These are phyloP conservation scores for Fusarium fujikuroi DNA, from an alignment of 2,329 filamentous ascomycete genomes.

Conservation along the genomic window DNA sequence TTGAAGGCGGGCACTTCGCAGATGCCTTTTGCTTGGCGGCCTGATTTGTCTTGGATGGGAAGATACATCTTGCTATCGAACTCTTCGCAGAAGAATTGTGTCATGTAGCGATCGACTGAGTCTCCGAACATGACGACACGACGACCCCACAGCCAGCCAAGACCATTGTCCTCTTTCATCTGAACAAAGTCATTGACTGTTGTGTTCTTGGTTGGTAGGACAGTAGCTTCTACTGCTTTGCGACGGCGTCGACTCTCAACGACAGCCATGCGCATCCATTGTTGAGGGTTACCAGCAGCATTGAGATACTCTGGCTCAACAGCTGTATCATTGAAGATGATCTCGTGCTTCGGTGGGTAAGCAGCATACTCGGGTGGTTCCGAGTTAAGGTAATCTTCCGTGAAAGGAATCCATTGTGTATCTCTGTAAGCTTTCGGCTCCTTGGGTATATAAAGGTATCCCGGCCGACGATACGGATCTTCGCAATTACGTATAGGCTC, in stretches of 20 bases:
- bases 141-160: conserved; percentile 33
- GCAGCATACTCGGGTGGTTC: conserved; percentile 57
- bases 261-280: conserved; percentile 35
- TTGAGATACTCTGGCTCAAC: conserved; percentile 32
- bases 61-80: conserved; percentile 11
- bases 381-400: conserved; percentile 68
- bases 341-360: conserved; percentile 52
- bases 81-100: conserved; percentile 29
- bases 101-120: conserved; percentile 34
- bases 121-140: conserved; percentile 35
- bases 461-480: conserved; percentile 58
- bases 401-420: conserved; percentile 46
- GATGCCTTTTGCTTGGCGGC: conserved; percentile 9
- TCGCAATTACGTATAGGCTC: conserved; percentile 20
- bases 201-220: not conserved
- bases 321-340: conserved; percentile 77
- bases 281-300: conserved; percentile 10
- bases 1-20: conserved; percentile 26
- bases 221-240: not conserved
- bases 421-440: conserved; percentile 70
- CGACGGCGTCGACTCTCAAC: conserved; percentile 20
- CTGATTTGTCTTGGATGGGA: conserved; percentile 14
- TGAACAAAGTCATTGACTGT: conserved; percentile 7
- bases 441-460: conserved; percentile 63
- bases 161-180: conserved; percentile 20